phyloP scores from a whole-genome alignment of 441 rosid genomes.

The Euphorbia celastroides region DNA sequence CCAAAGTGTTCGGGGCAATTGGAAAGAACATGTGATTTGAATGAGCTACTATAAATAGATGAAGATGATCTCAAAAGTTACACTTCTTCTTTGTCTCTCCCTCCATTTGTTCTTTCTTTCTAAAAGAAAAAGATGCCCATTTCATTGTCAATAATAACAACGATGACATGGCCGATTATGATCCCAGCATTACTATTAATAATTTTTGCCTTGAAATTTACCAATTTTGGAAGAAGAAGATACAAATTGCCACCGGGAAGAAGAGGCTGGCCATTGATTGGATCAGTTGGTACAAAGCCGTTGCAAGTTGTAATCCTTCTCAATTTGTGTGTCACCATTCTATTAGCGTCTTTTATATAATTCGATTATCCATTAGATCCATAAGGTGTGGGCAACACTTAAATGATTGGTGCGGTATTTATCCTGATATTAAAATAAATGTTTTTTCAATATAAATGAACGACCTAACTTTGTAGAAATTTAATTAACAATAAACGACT shows the following conservation, averaged over 20 bases:
- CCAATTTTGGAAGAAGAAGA: constrained; percentile 5
- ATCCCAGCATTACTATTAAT: constrained; percentile 2
- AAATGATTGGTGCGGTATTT: too few relatives aligned
- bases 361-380: too few relatives aligned
- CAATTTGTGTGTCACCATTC: constrained; percentile 54
- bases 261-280: constrained; percentile 74
- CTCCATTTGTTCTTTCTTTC: not conserved
- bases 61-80: not conserved
- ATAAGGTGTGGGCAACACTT: too few relatives aligned
- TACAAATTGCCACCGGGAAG: constrained; percentile 56
- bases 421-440: too few relatives aligned
- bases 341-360: too few relatives aligned
- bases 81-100: not conserved
- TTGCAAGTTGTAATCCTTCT: constrained; percentile 67
- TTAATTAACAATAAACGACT: too few relatives aligned
- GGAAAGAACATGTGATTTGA: not conserved
- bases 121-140: not conserved
- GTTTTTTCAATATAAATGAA: too few relatives aligned
- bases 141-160: not conserved
- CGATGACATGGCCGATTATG: not conserved
- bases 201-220: not conserved
- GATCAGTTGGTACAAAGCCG: constrained; percentile 68
- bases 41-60: not conserved
- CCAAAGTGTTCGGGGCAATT: not conserved
- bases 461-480: too few relatives aligned